Percentiles rank a stretch among this genome's conserved stretches.
Conservation (phyloP, 2,329 filamentous ascomycete genomes). For the Aspergillus tamarii region DNA sequence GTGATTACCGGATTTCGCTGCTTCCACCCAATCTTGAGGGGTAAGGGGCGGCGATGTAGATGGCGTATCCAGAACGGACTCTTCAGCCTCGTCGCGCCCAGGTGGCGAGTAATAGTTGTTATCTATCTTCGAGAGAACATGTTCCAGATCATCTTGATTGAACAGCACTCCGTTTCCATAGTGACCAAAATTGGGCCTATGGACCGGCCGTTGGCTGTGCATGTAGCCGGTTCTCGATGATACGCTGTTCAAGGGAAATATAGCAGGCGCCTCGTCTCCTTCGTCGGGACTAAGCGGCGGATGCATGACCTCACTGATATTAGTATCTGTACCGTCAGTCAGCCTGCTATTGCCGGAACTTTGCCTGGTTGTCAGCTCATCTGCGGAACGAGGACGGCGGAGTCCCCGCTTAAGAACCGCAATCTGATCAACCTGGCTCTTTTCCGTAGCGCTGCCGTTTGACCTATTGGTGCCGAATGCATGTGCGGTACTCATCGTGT, state of each 20-base stretch:
- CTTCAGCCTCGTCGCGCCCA: constrained; percentile 19
- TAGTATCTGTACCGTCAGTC: constrained; percentile 36
- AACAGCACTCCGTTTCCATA: constrained; percentile 28
- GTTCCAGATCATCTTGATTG: constrained; percentile 25
- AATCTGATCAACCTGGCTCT: constrained; percentile 28
- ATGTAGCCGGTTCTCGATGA: constrained; percentile 30
- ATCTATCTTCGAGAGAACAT: constrained; percentile 25
- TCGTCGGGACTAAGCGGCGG: constrained; percentile 24
- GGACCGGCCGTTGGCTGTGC: constrained; percentile 28
- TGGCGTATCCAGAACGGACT: constrained; percentile 11
- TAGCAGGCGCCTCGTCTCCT: constrained; percentile 30
- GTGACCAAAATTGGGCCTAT: constrained; percentile 25
- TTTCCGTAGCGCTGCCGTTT: constrained; percentile 37
- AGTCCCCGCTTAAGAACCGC: constrained; percentile 26
- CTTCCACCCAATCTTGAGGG: constrained; percentile 47
- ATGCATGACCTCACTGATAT: constrained; percentile 36
- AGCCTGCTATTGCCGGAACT: constrained; percentile 35
- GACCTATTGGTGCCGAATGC: constrained; percentile 36
- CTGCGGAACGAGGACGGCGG: constrained; percentile 38
- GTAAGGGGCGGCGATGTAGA: constrained; percentile 39
- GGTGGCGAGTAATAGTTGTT: constrained; percentile 28
- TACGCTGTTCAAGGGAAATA: constrained; percentile 37
- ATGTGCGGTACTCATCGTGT: constrained; percentile 47
- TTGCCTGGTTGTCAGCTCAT: constrained; percentile 34
- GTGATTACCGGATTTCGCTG: constrained; percentile 34